Conservation (phyloP, 768 basidiomycete species). For the Lanmaoa rubissima region DNA sequence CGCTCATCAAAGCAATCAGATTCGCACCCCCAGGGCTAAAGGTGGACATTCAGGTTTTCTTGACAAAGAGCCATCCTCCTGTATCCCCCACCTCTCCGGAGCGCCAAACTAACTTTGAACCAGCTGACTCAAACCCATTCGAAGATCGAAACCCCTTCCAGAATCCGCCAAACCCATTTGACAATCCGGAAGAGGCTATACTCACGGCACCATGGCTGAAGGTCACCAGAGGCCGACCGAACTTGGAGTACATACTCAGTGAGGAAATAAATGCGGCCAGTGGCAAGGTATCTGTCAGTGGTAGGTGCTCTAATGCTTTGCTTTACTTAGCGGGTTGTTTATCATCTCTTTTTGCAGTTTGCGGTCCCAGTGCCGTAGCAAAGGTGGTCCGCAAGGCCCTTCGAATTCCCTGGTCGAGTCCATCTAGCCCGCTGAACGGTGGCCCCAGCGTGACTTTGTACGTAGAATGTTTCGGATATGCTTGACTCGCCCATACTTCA, state of each 20-base stretch:
- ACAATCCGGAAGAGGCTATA: not conserved
- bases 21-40: slow-evolving; percentile 15
- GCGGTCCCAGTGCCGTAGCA: slow-evolving; percentile 41
- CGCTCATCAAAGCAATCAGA: slow-evolving; percentile 13
- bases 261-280: slow-evolving; percentile 33
- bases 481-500: slow-evolving; percentile 2
- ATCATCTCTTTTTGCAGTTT: slow-evolving; percentile 12
- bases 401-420: slow-evolving; percentile 30
- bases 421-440: slow-evolving; percentile 27
- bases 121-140: not conserved
- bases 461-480: slow-evolving; percentile 37
- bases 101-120: slow-evolving; percentile 2
- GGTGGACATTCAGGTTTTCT: slow-evolving; percentile 18
- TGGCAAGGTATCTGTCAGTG: slow-evolving; percentile 43
- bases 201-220: slow-evolving; percentile 17
- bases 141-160: not conserved
- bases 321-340: not conserved
- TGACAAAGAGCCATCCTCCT: slow-evolving; percentile 1
- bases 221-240: slow-evolving; percentile 39
- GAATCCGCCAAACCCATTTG: not conserved
- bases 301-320: slow-evolving; percentile 27
- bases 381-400: slow-evolving; percentile 37
- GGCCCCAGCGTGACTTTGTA: slow-evolving; percentile 34
- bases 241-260: slow-evolving; percentile 35
- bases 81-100: not conserved